Conservation (phyloP, 441 rosid genomes). For the Euphorbia schlechtendalii region DNA sequence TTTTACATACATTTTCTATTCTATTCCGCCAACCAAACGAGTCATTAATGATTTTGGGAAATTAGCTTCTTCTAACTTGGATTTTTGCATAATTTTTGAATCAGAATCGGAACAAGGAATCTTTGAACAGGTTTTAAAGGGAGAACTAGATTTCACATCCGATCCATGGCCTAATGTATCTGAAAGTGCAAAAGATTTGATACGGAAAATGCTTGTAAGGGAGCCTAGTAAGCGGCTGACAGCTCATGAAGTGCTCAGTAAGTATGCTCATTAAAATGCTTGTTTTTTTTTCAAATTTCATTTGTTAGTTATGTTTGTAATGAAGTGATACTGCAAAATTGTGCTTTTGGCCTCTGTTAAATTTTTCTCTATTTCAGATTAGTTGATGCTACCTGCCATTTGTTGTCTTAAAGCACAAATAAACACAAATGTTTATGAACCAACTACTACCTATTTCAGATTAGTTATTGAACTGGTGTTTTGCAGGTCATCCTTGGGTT, state of each 20-base stretch:
- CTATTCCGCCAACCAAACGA: too few relatives aligned
- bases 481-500: slow-evolving; percentile 93
- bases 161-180: slow-evolving; percentile 96
- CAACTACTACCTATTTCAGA: too few relatives aligned
- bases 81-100: slow-evolving; percentile 14
- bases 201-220: slow-evolving; percentile 73
- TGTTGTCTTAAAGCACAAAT: background rate
- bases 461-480: too few relatives aligned
- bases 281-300: background rate
- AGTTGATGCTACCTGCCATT: too few relatives aligned
- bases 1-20: too few relatives aligned
- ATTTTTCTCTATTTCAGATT: background rate
- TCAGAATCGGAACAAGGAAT: slow-evolving; percentile 95
- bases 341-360: background rate
- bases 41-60: slow-evolving; percentile 9
- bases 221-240: slow-evolving; percentile 83
- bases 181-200: slow-evolving; percentile 76
- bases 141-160: slow-evolving; percentile 83
- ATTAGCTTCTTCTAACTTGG: slow-evolving; percentile 19
- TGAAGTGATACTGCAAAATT: background rate
- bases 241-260: slow-evolving; percentile 84
- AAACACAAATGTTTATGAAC: background rate
- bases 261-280: slow-evolving; percentile 34
- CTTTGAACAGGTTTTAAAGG: slow-evolving; percentile 89
- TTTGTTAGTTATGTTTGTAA: background rate